A percentile compares a stretch with the other conserved stretches of the same genome.
Conservation (phyloP, 306 rosid species). For the Lathyrus tuberosus region DNA sequence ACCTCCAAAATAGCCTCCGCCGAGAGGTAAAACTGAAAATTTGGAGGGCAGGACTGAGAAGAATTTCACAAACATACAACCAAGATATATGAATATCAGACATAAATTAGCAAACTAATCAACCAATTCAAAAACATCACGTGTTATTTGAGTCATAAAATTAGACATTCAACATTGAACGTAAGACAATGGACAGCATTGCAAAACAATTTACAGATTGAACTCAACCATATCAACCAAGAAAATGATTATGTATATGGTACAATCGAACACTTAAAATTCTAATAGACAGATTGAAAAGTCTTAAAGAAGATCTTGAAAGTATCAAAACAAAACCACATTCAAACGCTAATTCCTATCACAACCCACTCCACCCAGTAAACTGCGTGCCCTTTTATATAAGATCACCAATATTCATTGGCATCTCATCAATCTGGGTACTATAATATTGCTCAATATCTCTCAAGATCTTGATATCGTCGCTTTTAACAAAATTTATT, state of each 20-base stretch:
- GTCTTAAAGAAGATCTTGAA: background rate
- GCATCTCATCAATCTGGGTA: constrained; percentile 99
- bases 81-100: background rate
- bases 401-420: constrained; percentile 96
- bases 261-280: constrained; percentile 23
- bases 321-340: constrained; percentile 32
- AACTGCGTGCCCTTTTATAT: constrained; percentile 46
- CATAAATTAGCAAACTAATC: no score
- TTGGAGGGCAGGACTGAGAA: no score
- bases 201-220: constrained; percentile 44
- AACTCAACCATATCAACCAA: constrained; percentile 36
- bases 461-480: constrained; percentile 91
- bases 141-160: constrained; percentile 30
- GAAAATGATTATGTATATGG: background rate
- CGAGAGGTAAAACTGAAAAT: no score
- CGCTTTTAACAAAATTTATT: constrained; percentile 92
- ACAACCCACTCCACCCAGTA: constrained; percentile 46
- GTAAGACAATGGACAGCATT: constrained; percentile 32
- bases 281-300: constrained; percentile 31
- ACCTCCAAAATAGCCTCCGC: no score
- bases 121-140: constrained; percentile 20
- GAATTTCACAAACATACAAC: no score
- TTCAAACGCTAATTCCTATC: constrained; percentile 33
- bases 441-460: constrained; percentile 97
- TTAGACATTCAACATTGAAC: constrained; percentile 31